A percentile compares a stretch with the other conserved stretches of the same genome.
These are phyloP conservation scores for Auxenochlorella protothecoides DNA, from an alignment of 139 green algal genomes.

Conservation along the genomic window DNA sequence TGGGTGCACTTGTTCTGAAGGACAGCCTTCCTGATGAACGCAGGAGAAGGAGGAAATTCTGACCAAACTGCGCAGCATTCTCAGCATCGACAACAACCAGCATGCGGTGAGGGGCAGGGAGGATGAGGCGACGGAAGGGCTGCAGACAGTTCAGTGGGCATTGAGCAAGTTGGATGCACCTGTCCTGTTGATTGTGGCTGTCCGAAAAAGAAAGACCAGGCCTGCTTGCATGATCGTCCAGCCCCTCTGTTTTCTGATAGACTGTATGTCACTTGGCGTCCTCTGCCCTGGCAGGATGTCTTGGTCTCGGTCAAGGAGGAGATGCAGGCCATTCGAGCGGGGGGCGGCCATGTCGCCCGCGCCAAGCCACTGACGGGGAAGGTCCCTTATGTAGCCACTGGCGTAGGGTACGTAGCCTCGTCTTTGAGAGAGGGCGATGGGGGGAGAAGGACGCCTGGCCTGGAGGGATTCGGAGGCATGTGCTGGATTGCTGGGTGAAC, in stretches of 20 bases:
- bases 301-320: neutral
- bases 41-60: constrained; percentile 32
- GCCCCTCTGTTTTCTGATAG: too few species aligned
- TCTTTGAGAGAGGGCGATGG: too few species aligned
- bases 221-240: too few species aligned
- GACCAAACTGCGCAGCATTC: constrained; percentile 21
- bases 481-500: too few species aligned
- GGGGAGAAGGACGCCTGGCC: too few species aligned
- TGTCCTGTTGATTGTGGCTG: neutral
- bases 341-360: too few species aligned
- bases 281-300: neutral
- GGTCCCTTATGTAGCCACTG: too few species aligned
- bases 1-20: neutral
- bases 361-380: too few species aligned
- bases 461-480: too few species aligned
- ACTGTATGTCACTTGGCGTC: too few species aligned
- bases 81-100: constrained; percentile 15
- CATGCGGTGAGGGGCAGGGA: constrained; percentile 10
- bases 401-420: too few species aligned
- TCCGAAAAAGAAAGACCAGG: too few species aligned
- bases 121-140: neutral
- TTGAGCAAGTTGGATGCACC: neutral
- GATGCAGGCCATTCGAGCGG: neutral
- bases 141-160: neutral
- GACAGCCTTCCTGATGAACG: neutral